Evolutionary conservation across 1,284 basidiomycete genomes (phyloP).

Genomic region (Somion occarium): DNA sequence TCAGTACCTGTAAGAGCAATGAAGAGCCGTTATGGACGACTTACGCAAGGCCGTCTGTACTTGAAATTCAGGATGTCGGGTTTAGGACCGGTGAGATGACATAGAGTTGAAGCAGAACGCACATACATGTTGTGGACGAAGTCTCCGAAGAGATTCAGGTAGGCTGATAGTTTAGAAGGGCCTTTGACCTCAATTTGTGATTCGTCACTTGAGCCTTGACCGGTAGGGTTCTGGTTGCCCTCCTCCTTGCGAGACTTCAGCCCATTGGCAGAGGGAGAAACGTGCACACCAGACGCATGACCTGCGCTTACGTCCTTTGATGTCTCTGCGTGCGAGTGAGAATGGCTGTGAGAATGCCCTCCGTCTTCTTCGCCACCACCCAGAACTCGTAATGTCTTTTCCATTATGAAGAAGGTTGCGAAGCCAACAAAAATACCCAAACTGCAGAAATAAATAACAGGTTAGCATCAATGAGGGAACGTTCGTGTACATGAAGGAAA

Average conservation of each 20-base stretch:
- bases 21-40: conserved; percentile 25
- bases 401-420: conserved; percentile 85
- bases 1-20: not conserved
- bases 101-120: conserved; percentile 1
- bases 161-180: conserved; percentile 80
- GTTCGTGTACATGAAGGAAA: conserved; percentile 2
- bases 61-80: conserved; percentile 4
- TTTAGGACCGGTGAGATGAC: conserved; percentile 11
- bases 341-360: conserved; percentile 39
- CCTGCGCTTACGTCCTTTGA: conserved; percentile 15
- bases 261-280: conserved; percentile 23
- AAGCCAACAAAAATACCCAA: conserved; percentile 82
- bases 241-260: conserved; percentile 28
- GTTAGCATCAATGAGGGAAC: not conserved
- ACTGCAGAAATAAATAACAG: conserved; percentile 31
- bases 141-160: conserved; percentile 87
- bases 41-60: conserved; percentile 83
- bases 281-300: conserved; percentile 31
- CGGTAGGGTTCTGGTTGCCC: conserved; percentile 19
- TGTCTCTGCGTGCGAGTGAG: conserved; percentile 48
- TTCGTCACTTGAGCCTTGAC: conserved; percentile 19
- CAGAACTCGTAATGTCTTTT: conserved; percentile 82
- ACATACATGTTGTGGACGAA: conserved; percentile 84
- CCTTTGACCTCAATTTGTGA: conserved; percentile 19
- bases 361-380: conserved; percentile 48